A percentile compares a stretch with the other conserved stretches of the same genome.
Conservation (phyloP, 2,329 filamentous ascomycete genomes). For the Ceratocystis eucalypticola region DNA sequence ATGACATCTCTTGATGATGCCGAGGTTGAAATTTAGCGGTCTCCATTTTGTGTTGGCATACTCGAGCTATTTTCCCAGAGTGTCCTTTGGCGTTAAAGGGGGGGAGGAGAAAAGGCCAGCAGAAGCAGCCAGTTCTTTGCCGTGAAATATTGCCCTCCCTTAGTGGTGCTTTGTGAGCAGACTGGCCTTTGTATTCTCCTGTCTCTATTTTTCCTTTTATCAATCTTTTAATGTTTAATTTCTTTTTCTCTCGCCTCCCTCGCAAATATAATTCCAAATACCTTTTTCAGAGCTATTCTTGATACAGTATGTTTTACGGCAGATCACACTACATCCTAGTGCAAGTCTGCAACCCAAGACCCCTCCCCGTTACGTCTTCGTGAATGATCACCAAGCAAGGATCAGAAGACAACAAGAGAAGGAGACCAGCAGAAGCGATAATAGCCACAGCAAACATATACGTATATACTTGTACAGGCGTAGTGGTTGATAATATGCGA, state of each 20-base stretch:
- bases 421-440: too few relatives aligned
- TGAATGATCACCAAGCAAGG: background rate
- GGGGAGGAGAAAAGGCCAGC: too few relatives aligned
- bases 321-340: constrained; percentile 7
- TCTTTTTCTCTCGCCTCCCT: background rate
- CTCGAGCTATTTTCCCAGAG: too few relatives aligned
- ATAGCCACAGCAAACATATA: too few relatives aligned
- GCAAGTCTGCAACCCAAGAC: background rate
- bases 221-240: background rate
- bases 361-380: background rate
- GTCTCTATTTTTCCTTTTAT: background rate
- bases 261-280: background rate
- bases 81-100: too few relatives aligned
- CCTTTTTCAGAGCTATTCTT: background rate
- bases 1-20: too few relatives aligned
- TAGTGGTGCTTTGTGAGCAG: background rate
- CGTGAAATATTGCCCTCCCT: background rate
- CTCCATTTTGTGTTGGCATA: background rate
- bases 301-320: background rate
- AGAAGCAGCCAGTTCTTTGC: too few relatives aligned
- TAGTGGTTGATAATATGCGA: too few relatives aligned
- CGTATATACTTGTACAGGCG: too few relatives aligned
- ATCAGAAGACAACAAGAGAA: background rate
- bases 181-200: background rate
- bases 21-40: background rate